Conservation (phyloP, 805 yeast genomes). For the Cyberlindnera mycetangii region DNA sequence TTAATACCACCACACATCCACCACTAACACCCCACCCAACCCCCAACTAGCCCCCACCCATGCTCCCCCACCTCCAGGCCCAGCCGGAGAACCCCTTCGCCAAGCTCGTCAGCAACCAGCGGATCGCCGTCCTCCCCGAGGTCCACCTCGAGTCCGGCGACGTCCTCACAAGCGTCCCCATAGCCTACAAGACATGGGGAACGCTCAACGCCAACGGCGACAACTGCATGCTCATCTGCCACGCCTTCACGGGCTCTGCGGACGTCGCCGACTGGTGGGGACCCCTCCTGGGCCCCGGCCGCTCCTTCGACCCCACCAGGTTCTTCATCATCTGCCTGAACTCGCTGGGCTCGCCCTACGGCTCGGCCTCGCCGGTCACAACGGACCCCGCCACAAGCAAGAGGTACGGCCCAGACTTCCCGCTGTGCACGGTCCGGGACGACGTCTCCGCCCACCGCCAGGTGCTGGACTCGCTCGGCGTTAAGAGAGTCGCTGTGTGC, state of each 20-base stretch:
- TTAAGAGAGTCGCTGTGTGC: constrained; percentile 76
- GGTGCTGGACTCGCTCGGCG: constrained; percentile 76
- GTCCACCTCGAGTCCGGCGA: constrained; percentile 83
- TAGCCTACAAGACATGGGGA: constrained; percentile 98
- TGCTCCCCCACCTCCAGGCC: constrained; percentile 6
- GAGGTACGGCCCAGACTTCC: constrained; percentile 92
- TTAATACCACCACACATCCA: no score
- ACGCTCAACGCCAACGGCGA: constrained; percentile 61
- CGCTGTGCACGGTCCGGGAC: constrained; percentile 89
- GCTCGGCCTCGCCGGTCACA: constrained; percentile 89
- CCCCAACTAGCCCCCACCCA: neutral
- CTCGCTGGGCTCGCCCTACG: constrained; percentile 95
- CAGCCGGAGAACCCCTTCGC: constrained; percentile 67
- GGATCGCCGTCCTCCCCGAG: constrained; percentile 72
- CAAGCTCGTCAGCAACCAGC: constrained; percentile 70
- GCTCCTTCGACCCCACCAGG: constrained; percentile 87
- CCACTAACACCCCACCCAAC: no score
- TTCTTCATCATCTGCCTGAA: constrained; percentile 86
- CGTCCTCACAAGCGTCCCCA: constrained; percentile 66
- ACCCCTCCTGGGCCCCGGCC: constrained; percentile 78
- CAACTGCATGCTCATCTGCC: constrained; percentile 88
- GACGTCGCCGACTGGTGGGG: constrained; percentile 99
- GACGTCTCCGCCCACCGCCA: constrained; percentile 78
- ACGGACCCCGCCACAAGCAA: constrained; percentile 72
- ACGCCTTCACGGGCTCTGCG: constrained; percentile 93